Conservation (phyloP, 805 yeast species). For the Saccharomyces jurei region DNA sequence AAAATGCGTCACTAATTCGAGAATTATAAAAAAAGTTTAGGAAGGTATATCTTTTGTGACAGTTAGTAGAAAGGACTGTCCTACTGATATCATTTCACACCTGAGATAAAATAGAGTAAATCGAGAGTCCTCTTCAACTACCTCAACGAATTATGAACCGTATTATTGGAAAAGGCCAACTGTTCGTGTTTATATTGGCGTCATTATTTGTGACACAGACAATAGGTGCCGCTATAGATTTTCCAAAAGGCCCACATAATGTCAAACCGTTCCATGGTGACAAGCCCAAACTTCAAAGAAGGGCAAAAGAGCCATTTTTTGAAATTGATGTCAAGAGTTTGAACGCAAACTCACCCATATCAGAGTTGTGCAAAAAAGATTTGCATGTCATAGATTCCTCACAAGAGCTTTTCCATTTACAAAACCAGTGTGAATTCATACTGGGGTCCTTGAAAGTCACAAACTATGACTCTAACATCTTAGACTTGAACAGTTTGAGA, state of each 20-base stretch:
- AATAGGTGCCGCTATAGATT: not conserved
- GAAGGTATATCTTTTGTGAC: not conserved
- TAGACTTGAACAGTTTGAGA: conserved; percentile 44
- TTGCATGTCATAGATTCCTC: conserved; percentile 28
- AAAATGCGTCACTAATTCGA: not conserved
- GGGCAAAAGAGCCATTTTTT: conserved; percentile 16
- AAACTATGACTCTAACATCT: conserved; percentile 39
- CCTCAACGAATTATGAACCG: not conserved
- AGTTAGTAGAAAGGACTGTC: not conserved
- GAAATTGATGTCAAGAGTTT: conserved; percentile 12
- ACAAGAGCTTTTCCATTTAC: conserved; percentile 35
- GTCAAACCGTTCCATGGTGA: not conserved
- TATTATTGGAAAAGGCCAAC: not conserved
- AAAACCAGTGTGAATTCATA: conserved; percentile 43
- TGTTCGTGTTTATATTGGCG: not conserved
- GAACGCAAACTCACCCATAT: conserved; percentile 12
- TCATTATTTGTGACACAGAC: not conserved
- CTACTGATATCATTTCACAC: not conserved
- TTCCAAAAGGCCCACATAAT: not conserved
- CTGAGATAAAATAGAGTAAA: not conserved
- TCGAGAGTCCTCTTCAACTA: not conserved
- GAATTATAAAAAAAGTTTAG: not conserved
- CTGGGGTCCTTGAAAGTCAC: conserved; percentile 45
- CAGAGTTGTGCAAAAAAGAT: conserved; percentile 29
- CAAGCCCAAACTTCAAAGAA: not conserved